phyloP scores from a whole-genome alignment of 345 rosid genomes.

The Firmiana major region DNA sequence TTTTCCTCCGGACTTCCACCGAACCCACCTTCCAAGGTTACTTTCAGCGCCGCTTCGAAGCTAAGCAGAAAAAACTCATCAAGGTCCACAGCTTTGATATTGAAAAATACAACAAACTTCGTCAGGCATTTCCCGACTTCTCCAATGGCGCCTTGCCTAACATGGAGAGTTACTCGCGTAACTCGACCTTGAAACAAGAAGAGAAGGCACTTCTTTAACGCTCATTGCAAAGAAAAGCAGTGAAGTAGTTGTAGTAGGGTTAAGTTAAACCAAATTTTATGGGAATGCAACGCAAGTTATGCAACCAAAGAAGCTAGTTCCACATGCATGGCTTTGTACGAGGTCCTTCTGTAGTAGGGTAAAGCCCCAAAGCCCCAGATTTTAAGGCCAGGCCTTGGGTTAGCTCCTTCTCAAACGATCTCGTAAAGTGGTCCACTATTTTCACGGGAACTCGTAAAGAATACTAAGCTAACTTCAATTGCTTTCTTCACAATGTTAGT shows the following conservation, averaged over 20 bases:
- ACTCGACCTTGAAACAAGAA: not conserved
- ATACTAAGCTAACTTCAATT: not conserved
- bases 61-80: slow-evolving; percentile 62
- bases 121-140: slow-evolving; percentile 27
- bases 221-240: not conserved
- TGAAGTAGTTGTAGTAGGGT: not conserved
- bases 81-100: slow-evolving; percentile 38
- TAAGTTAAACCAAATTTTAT: too few species aligned
- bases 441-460: not conserved
- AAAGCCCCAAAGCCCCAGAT: not conserved
- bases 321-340: not conserved
- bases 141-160: not conserved
- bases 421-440: not conserved
- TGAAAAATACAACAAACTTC: slow-evolving; percentile 38
- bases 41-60: slow-evolving; percentile 47
- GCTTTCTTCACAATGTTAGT: too few species aligned
- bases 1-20: slow-evolving; percentile 65
- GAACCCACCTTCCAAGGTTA: slow-evolving; percentile 78
- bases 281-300: too few species aligned
- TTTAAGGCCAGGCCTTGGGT: not conserved
- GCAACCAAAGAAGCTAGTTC: not conserved
- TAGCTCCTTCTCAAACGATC: not conserved
- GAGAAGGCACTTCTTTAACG: not conserved
- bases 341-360: not conserved
- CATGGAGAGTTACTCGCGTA: not conserved